phyloP scores from a whole-genome alignment of 495 filamentous ascomycete species.

The Elasticomyces elasticus region DNA sequence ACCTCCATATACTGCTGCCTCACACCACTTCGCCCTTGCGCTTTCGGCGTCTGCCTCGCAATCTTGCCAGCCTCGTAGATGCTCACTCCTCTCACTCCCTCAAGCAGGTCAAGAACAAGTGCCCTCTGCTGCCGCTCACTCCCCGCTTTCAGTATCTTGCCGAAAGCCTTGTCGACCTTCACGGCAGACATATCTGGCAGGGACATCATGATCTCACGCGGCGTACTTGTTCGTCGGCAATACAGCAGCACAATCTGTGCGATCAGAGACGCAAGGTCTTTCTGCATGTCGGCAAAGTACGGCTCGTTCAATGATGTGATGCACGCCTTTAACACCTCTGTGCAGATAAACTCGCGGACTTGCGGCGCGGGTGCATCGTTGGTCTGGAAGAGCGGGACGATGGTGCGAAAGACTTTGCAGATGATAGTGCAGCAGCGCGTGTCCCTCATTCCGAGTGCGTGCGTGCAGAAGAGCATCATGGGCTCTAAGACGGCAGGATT shows the following conservation, averaged over 20 bases:
- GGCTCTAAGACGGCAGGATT: conserved; percentile 72
- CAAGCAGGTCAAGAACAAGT: conserved; percentile 74
- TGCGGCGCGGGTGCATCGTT: conserved; percentile 47
- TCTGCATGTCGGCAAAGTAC: conserved; percentile 94
- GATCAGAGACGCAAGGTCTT: conserved; percentile 81
- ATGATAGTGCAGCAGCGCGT: conserved; percentile 79
- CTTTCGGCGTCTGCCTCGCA: conserved; percentile 30
- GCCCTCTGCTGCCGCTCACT: conserved; percentile 66
- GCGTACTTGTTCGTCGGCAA: conserved; percentile 49
- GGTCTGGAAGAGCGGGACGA: conserved; percentile 65
- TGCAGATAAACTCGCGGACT: conserved; percentile 84
- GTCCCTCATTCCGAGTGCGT: conserved; percentile 84
- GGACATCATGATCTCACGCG: conserved; percentile 45
- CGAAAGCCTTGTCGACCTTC: conserved; percentile 52
- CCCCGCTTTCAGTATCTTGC: conserved; percentile 40
- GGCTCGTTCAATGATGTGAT: conserved; percentile 85
- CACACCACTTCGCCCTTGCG: conserved; percentile 45
- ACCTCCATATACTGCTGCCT: conserved; percentile 43
- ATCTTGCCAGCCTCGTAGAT: conserved; percentile 86
- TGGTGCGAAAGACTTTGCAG: conserved; percentile 69
- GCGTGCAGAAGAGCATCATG: conserved; percentile 80
- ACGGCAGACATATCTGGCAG: conserved; percentile 50
- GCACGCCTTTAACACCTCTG: conserved; percentile 69
- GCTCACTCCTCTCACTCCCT: conserved; percentile 75
- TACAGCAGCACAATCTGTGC: conserved; percentile 74